Base-by-base conservation (phyloP, 2,329 filamentous ascomycete genomes). In the Cladosporium sp. region DNA sequence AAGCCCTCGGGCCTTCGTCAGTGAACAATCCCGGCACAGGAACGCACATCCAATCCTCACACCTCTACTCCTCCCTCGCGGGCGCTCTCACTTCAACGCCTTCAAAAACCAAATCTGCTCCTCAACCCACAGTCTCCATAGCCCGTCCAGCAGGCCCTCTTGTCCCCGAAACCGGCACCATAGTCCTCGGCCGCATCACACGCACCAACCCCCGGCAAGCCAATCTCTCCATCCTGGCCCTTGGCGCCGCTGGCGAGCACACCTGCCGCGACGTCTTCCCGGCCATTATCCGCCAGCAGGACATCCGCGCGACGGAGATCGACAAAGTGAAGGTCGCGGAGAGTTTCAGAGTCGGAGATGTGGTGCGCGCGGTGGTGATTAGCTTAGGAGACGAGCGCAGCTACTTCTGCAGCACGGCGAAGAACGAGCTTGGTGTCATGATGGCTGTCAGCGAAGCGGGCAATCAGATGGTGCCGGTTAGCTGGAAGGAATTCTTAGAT, bases 401-500 rank as follows among this genome's bases (percentile, higher is more conserved):
- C 69, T 99, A 97, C 73, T 99, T 97, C 73, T 82, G 96, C n/a
- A 89, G 88, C 25, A 99, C 94, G 1, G 91, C 92, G 28, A 85
- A 85, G 65, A 97, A 99, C 74, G 89, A 96, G 72, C 80, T 96
- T 40, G 94, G 94, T 2, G 93, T 97, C 60, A 89, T 99, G 39
- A 90, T 97, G 86, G 94, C 93, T 9, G 88, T 84, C 66, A 95
- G 91, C 71, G 91, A 96, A 72, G 84, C 83, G 2, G 92, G 92
- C 1, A 93, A 95, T 75, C 84, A 89, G 67, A 96, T 97, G 92
- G 88, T 89, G 68, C 93, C 94, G 1, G 84, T 96, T 58, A 95
- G 88, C 74, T 99, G 94, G 94, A 95, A 88, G 78, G 93, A 97
- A 76, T 96, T 95, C 77, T 84, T 84, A 70, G 93, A 97, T 78